Conservation (phyloP, 2,329 filamentous ascomycete genomes). For the Fusarium sp. region DNA sequence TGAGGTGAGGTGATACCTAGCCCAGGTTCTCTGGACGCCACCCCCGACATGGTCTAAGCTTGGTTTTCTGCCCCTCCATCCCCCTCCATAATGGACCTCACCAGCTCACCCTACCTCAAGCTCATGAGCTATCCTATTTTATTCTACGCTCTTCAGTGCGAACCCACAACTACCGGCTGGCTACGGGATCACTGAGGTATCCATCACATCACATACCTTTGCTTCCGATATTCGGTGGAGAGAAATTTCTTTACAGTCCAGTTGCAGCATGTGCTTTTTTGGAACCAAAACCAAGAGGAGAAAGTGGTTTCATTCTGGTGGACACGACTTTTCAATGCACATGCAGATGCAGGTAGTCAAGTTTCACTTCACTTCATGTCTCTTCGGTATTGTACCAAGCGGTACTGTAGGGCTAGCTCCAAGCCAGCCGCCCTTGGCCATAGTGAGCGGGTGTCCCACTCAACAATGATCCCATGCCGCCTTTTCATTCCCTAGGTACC, state of each 20-base stretch:
- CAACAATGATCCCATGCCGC: conserved; percentile 34
- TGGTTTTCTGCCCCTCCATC: conserved; percentile 34
- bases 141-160: conserved; percentile 27
- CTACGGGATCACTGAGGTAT: conserved; percentile 32
- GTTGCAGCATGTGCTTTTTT: conserved; percentile 9
- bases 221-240: conserved; percentile 44
- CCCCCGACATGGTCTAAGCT: conserved; percentile 41
- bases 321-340: conserved; percentile 18
- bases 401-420: conserved; percentile 28
- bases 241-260: conserved; percentile 18
- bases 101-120: conserved; percentile 31
- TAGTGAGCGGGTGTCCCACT: conserved; percentile 33
- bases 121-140: conserved; percentile 25
- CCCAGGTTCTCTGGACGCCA: conserved; percentile 35
- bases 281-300: conserved; percentile 34
- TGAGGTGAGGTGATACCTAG: conserved; percentile 25
- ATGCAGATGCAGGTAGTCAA: conserved; percentile 15
- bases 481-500: conserved; percentile 24
- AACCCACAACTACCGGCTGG: conserved; percentile 39
- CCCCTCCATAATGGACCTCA: conserved; percentile 26
- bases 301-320: conserved; percentile 34
- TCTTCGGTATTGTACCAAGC: conserved; percentile 14
- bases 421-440: conserved; percentile 18
- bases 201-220: conserved; percentile 24
- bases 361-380: conserved; percentile 28